Evolutionary conservation across 352 stramenopile genomes (phyloP).

Genomic region (Aphanomyces stellatus): DNA sequence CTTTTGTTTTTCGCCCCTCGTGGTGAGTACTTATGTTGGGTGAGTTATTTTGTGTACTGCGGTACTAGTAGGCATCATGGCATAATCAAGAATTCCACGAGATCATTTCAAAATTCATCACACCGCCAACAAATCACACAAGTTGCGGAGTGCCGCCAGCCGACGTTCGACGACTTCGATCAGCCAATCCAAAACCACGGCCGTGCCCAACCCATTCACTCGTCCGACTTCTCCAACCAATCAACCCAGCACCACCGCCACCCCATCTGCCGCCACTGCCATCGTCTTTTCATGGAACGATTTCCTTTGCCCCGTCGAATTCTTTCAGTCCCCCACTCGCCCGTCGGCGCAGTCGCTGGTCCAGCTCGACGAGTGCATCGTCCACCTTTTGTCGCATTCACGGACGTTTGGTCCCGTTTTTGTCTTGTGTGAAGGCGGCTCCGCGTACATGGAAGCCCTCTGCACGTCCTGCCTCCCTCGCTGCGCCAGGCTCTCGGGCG

Average conservation of each 20-base stretch:
- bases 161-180: too few relatives aligned
- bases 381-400: not conserved
- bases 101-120: too few relatives aligned
- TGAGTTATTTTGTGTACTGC: too few relatives aligned
- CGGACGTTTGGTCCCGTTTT: not conserved
- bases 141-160: too few relatives aligned
- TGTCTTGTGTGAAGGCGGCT: constrained; percentile 3
- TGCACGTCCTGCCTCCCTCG: not conserved
- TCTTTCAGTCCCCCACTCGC: not conserved
- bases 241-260: not conserved
- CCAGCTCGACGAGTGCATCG: constrained; percentile 1
- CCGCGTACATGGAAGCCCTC: constrained; percentile 10
- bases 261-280: not conserved
- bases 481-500: not conserved
- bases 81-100: too few relatives aligned
- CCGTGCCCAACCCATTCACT: too few relatives aligned
- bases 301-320: constrained; percentile 5
- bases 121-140: too few relatives aligned
- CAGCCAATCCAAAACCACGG: too few relatives aligned
- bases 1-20: too few relatives aligned
- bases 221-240: too few relatives aligned
- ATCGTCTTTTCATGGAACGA: constrained; percentile 15
- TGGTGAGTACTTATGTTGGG: too few relatives aligned
- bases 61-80: too few relatives aligned
- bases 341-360: not conserved